Percentiles rank a stretch among this genome's conserved stretches.
phyloP scores from a whole-genome alignment of 345 rosid species.

The Triadica sebifera region DNA sequence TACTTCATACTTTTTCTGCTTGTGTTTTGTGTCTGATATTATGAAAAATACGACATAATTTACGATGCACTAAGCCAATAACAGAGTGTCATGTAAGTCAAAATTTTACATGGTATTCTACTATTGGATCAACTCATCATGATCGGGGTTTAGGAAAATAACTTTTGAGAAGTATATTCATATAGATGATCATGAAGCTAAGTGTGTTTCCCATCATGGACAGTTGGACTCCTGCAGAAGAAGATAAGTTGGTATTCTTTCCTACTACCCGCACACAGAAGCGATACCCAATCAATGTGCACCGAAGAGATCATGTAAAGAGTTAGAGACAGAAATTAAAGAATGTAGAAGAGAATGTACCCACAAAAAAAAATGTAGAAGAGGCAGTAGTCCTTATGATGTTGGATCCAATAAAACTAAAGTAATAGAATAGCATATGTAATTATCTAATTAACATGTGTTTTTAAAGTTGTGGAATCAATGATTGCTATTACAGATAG shows the following conservation, averaged over 20 bases:
- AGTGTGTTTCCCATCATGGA: neutral
- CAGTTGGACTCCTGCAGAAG: constrained; percentile 87
- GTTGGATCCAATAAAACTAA: constrained; percentile 1
- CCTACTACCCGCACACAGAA: constrained; percentile 91
- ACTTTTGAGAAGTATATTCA: too few species aligned
- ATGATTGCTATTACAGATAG: neutral
- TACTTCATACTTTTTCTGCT: too few species aligned
- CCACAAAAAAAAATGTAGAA: neutral
- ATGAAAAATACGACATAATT: too few species aligned
- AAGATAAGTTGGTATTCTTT: constrained; percentile 86
- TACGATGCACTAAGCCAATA: too few species aligned
- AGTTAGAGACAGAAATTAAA: neutral
- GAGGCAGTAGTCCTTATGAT: neutral
- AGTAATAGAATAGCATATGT: constrained; percentile 7
- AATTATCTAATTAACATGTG: neutral
- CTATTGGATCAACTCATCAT: too few species aligned
- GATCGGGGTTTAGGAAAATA: too few species aligned
- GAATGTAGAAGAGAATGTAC: too few species aligned
- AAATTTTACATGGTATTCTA: too few species aligned
- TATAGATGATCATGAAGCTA: neutral
- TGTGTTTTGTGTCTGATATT: too few species aligned
- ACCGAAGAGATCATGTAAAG: constrained; percentile 33
- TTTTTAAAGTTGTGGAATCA: neutral
- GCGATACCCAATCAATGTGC: constrained; percentile 73
- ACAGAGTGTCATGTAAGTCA: too few species aligned